phyloP scores from a whole-genome alignment of 495 filamentous ascomycete genomes.

The Neurospora sp. region DNA sequence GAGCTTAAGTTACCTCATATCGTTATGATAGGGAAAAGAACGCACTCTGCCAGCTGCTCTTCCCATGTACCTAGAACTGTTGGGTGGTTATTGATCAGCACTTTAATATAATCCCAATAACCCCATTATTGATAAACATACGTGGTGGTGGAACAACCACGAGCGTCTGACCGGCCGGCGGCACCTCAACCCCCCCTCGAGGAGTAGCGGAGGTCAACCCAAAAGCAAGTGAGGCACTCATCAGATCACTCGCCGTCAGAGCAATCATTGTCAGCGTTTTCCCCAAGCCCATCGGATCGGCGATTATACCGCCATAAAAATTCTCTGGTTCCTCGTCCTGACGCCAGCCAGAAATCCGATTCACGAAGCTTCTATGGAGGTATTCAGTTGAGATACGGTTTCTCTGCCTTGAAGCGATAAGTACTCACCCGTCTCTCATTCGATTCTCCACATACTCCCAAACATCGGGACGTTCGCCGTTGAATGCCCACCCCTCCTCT shows the following conservation, averaged over 20 bases:
- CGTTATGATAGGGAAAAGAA: not conserved
- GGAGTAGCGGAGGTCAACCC: not conserved
- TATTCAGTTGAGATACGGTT: not conserved
- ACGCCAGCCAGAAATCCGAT: conserved; percentile 12
- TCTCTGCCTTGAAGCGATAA: not conserved
- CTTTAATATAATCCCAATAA: not conserved
- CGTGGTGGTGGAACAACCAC: conserved; percentile 28
- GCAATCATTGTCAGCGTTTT: conserved; percentile 33
- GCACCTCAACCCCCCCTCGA: not conserved
- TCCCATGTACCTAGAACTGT: conserved; percentile 29
- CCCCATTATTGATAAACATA: conserved; percentile 6
- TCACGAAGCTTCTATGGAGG: conserved; percentile 12
- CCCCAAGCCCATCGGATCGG: conserved; percentile 33
- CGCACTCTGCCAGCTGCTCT: conserved; percentile 19
- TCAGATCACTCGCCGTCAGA: conserved; percentile 19
- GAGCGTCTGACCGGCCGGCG: conserved; percentile 11
- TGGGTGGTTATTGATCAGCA: not conserved
- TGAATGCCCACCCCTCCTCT: conserved; percentile 27
- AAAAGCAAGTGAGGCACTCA: not conserved
- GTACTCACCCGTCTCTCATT: conserved; percentile 5
- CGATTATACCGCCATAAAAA: conserved; percentile 31
- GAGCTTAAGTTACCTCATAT: not conserved
- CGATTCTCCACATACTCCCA: conserved; percentile 13
- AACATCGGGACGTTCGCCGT: conserved; percentile 8
- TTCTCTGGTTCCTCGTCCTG: conserved; percentile 13